A percentile compares a stretch with the other conserved stretches of the same genome.
phyloP scores from a whole-genome alignment of 1,284 basidiomycete species.

The Vanrija sp. region DNA sequence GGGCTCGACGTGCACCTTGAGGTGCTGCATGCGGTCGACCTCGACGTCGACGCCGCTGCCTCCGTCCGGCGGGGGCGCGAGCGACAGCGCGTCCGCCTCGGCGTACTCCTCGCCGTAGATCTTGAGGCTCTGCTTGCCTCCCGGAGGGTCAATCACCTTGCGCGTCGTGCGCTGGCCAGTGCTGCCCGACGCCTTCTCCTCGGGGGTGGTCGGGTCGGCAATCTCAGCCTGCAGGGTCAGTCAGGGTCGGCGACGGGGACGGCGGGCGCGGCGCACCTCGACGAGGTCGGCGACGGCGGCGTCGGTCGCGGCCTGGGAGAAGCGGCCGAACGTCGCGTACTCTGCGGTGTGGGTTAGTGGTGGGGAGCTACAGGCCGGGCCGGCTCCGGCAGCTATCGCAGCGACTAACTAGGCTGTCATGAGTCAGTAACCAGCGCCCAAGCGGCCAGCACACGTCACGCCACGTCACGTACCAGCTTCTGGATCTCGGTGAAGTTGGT shows the following conservation, averaged over 20 bases:
- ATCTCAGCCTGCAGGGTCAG: slow-evolving; percentile 43
- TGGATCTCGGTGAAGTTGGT: slow-evolving; percentile 47
- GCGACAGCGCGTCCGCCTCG: slow-evolving; percentile 44
- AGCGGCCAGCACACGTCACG: too few species aligned
- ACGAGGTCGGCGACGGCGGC: slow-evolving; percentile 48
- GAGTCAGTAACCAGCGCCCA: neutral
- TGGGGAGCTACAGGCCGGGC: neutral
- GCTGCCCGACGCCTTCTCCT: slow-evolving; percentile 28
- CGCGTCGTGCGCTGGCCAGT: slow-evolving; percentile 34
- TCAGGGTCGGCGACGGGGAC: neutral
- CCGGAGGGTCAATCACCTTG: slow-evolving; percentile 46
- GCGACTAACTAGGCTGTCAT: slow-evolving; percentile 34
- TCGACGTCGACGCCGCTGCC: slow-evolving; percentile 43
- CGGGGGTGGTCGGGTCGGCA: slow-evolving; percentile 39
- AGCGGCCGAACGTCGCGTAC: slow-evolving; percentile 49
- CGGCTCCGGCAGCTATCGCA: too few species aligned
- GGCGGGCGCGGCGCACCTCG: slow-evolving; percentile 32
- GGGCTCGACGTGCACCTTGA: slow-evolving; percentile 44
- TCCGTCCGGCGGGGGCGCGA: slow-evolving; percentile 43
- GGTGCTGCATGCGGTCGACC: slow-evolving; percentile 41
- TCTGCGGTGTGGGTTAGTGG: slow-evolving; percentile 26
- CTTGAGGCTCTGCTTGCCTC: slow-evolving; percentile 39
- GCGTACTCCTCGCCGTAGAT: slow-evolving; percentile 46
- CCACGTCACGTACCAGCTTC: slow-evolving; percentile 30
- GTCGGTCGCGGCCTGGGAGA: slow-evolving; percentile 46